Evolutionary conservation across 176 grass and related monocot genomes (phyloP).

Genomic region (Raddia guianensis): DNA sequence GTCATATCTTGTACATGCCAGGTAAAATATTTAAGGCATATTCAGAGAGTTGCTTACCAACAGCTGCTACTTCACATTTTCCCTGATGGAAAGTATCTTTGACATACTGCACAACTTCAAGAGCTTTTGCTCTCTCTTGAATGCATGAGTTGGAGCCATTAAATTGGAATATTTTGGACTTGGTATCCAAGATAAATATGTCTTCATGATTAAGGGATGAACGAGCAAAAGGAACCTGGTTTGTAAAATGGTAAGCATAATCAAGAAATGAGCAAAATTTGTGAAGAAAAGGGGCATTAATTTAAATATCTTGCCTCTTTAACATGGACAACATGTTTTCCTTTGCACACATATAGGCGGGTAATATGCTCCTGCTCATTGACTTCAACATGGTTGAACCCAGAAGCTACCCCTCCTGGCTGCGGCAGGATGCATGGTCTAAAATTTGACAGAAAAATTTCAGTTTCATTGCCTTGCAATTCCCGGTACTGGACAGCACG

Average conservation of each 20-base stretch:
- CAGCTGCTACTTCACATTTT: conserved; percentile 80
- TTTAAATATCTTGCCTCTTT: conserved; percentile 74
- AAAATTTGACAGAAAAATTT: conserved; percentile 90
- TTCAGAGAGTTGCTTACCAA: conserved; percentile 63
- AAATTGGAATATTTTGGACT: conserved; percentile 98
- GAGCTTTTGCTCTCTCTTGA: conserved; percentile 98
- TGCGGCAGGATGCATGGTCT: conserved; percentile 98
- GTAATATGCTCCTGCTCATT: conserved; percentile 78
- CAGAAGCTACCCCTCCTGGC: conserved; percentile 77
- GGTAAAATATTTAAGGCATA: neutral
- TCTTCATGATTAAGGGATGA: conserved; percentile 90
- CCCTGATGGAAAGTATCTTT: conserved; percentile 97
- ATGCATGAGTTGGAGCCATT: conserved; percentile 95
- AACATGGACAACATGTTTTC: conserved; percentile 97
- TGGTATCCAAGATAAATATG: conserved; percentile 95
- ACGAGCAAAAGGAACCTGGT: conserved; percentile 86
- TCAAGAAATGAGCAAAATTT: conserved; percentile 16
- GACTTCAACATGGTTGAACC: conserved; percentile 80
- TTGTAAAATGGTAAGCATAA: conserved; percentile 28
- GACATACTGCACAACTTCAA: conserved; percentile 94
- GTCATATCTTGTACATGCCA: conserved; percentile 23
- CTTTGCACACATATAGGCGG: conserved; percentile 82
- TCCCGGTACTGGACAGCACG: conserved; percentile 93
- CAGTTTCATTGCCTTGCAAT: conserved; percentile 89
- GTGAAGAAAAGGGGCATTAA: neutral